These are phyloP conservation scores for Ceratocystiopsis sp. DNA, from an alignment of 2,329 filamentous ascomycete species.

Conservation along the genomic window DNA sequence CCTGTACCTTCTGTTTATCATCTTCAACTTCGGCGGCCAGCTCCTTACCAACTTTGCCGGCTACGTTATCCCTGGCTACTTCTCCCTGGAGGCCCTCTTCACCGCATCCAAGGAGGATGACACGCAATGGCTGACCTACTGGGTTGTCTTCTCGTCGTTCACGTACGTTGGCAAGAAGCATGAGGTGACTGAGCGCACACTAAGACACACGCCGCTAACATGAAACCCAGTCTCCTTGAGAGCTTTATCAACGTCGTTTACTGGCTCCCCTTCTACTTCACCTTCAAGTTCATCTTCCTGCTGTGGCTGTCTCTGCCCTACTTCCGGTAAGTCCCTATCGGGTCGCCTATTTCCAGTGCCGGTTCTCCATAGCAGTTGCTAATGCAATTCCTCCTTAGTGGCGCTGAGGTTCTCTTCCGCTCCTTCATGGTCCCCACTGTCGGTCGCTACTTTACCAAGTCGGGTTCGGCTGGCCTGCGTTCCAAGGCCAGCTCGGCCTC, in stretches of 20 bases:
- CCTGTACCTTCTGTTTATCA: slow-evolving; percentile 79
- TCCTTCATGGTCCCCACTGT: slow-evolving; percentile 87
- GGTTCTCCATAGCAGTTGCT: slow-evolving; percentile 5
- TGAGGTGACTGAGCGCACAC: no score
- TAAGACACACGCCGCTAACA: slow-evolving; percentile 2
- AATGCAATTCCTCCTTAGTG: slow-evolving; percentile 33
- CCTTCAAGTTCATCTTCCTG: slow-evolving; percentile 96
- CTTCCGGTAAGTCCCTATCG: slow-evolving; percentile 54
- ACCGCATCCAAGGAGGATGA: slow-evolving; percentile 55
- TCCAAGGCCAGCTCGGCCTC: slow-evolving; percentile 68
- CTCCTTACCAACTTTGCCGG: slow-evolving; percentile 77
- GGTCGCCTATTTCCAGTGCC: not conserved
- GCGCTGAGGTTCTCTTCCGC: slow-evolving; percentile 91
- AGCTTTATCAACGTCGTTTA: slow-evolving; percentile 72
- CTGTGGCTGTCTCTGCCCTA: slow-evolving; percentile 95
- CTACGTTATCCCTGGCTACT: slow-evolving; percentile 70
- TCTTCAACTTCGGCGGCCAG: slow-evolving; percentile 83
- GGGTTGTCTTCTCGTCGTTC: slow-evolving; percentile 72
- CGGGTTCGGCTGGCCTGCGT: slow-evolving; percentile 66
- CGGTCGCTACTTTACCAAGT: slow-evolving; percentile 67
- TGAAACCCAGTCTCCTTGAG: slow-evolving; percentile 46
- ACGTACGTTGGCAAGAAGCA: slow-evolving; percentile 29
- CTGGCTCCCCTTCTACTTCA: slow-evolving; percentile 98
- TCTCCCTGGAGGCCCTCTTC: slow-evolving; percentile 66
- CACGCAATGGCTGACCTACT: slow-evolving; percentile 72